Percentiles rank a stretch among this genome's conserved stretches.
phyloP scores from a whole-genome alignment of 2,329 filamentous ascomycete species.

The Conoideocrella luteorostrata region DNA sequence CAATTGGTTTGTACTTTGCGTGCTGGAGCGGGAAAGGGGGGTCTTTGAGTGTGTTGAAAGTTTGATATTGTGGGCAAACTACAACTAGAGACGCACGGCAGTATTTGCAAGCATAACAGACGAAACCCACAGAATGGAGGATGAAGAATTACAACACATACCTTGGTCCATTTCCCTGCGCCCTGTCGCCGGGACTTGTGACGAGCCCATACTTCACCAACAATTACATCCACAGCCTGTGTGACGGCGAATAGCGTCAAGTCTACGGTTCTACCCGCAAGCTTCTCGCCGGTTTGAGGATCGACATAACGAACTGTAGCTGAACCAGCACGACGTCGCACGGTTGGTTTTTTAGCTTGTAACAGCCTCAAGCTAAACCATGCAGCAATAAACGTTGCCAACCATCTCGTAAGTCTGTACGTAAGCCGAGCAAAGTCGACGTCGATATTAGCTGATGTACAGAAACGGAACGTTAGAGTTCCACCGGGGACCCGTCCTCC shows the following conservation, averaged over 20 bases:
- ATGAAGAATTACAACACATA: slow-evolving; percentile 20
- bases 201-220: slow-evolving; percentile 58
- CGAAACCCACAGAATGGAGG: too few relatives aligned
- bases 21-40: too few relatives aligned
- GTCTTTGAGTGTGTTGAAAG: too few relatives aligned
- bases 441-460: background rate
- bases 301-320: slow-evolving; percentile 3
- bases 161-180: slow-evolving; percentile 40
- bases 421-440: background rate
- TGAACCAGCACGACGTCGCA: slow-evolving; percentile 18
- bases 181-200: slow-evolving; percentile 38
- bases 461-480: background rate
- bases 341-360: slow-evolving; percentile 42
- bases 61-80: too few relatives aligned
- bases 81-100: too few relatives aligned
- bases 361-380: slow-evolving; percentile 52
- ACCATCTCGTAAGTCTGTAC: slow-evolving; percentile 47
- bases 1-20: too few relatives aligned
- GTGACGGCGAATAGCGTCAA: slow-evolving; percentile 72
- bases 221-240: slow-evolving; percentile 64
- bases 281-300: slow-evolving; percentile 13
- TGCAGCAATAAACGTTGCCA: slow-evolving; percentile 52
- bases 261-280: slow-evolving; percentile 70
- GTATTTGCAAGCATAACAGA: too few relatives aligned
- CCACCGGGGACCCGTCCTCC: background rate